Base-by-base conservation (phyloP, 2,329 filamentous ascomycete species). In the Dactylellina cionopaga region DNA sequence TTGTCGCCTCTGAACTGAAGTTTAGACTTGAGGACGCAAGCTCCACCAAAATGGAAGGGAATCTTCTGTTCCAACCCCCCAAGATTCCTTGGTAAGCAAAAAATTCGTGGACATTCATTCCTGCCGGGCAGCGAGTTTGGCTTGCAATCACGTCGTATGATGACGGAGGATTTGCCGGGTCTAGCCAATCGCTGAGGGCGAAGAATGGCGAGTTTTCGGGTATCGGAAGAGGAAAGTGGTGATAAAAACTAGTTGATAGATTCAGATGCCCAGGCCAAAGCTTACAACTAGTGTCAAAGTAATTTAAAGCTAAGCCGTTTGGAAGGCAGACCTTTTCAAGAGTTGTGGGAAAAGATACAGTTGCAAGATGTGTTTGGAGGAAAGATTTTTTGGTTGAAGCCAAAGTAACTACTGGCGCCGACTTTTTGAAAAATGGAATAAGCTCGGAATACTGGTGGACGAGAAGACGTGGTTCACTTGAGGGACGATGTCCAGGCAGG, bases 11-110 rank as follows among this genome's bases (percentile, higher is more conserved):
- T 0, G 82, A 83, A 27, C 85, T 86, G 72, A 90, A 86, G 72
- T 90, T 89, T 2, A 92, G 55, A 68, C 84, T 85, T 0, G 83
- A 82, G 0, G 83, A 82, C 0, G 82, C 84, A 2, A 88, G 76
- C 72, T 87, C 85, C 0, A 81, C 70, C 0, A 86, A 75, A 0
- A 88, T 79, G 1, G 81, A 80, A 0, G 80, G 77, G 84, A 85
- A 86, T 5, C 85, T 80, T 0, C 81, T 77, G 41, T 80, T 75
- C 1, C 79, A 80, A 0, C 85, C 85, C 0, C 82, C 80, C 0
- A 85, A 75, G 0, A 87, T 77, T 0, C 78, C 80, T 65, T 86
- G 84, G 54, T 84, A 84, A 0, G 86, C 82, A 19, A 81, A 80
- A 49, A 83, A 88, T 58, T 89, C 87, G 11, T 87, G 83, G 0